phyloP scores from a whole-genome alignment of 257 asterid genomes.

The Galeopsis tetrahit region DNA sequence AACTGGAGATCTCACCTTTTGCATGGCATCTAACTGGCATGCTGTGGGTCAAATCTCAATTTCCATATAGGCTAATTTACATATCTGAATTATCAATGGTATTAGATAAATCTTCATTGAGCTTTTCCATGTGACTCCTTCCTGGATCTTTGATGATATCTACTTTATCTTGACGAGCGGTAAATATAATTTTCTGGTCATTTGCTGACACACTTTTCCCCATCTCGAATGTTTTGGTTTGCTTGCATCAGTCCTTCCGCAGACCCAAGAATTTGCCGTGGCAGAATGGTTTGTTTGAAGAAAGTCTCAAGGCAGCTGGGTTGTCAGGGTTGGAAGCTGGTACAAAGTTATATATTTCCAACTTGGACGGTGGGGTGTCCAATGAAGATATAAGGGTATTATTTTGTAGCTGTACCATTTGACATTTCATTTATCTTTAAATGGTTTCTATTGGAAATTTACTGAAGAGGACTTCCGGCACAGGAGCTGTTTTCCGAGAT shows the following conservation, averaged over 20 bases:
- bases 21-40: constrained; percentile 60
- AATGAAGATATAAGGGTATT: constrained; percentile 96
- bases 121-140: constrained; percentile 56
- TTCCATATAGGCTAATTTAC: constrained; percentile 50
- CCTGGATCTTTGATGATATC: constrained; percentile 64
- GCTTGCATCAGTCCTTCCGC: constrained; percentile 87
- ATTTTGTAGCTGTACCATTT: constrained; percentile 34
- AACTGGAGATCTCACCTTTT: constrained; percentile 65
- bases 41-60: constrained; percentile 59
- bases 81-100: constrained; percentile 48
- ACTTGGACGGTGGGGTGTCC: constrained; percentile 80
- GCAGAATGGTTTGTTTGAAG: constrained; percentile 88
- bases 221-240: constrained; percentile 66
- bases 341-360: constrained; percentile 61
- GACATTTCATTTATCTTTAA: constrained; percentile 39
- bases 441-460: constrained; percentile 42
- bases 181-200: constrained; percentile 51
- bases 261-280: constrained; percentile 78
- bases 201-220: constrained; percentile 66
- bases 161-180: constrained; percentile 65
- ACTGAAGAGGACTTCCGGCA: constrained; percentile 52
- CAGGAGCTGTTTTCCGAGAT: constrained; percentile 93
- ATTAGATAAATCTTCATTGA: constrained; percentile 54
- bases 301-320: constrained; percentile 89
- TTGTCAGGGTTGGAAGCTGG: constrained; percentile 69